Percentiles rank a stretch among this genome's conserved stretches.
These are phyloP conservation scores for Metrosideros polymorpha DNA, from an alignment of 441 rosid genomes.

Conservation along the genomic window DNA sequence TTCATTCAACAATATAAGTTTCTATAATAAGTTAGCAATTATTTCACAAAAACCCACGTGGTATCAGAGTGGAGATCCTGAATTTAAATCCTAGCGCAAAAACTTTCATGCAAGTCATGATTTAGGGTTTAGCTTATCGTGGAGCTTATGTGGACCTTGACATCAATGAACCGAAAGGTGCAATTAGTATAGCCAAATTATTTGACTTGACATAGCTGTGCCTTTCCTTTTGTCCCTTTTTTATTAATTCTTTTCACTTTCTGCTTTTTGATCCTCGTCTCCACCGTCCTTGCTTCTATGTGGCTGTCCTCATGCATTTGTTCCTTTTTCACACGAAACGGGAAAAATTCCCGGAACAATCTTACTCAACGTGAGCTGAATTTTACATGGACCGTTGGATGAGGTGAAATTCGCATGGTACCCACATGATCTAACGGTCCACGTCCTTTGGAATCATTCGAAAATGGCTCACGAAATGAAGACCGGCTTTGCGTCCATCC, in stretches of 20 bases:
- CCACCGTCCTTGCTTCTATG: neutral
- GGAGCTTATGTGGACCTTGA: neutral
- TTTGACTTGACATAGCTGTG: neutral
- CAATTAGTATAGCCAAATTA: neutral
- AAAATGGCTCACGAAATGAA: no score
- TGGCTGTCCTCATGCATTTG: neutral
- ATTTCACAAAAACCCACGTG: rapidly evolving
- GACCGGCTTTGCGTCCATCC: neutral
- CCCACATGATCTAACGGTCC: neutral
- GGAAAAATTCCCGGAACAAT: neutral
- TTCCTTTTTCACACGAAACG: neutral
- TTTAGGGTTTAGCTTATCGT: neutral
- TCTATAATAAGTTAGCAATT: rapidly evolving
- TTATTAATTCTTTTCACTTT: neutral
- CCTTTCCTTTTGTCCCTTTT: neutral
- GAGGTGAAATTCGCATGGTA: neutral
- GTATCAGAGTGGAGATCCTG: no score
- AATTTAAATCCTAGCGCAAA: neutral
- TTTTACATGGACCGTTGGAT: neutral
- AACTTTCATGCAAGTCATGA: neutral
- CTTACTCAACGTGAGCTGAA: no score
- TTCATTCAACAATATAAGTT: neutral
- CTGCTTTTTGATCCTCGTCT: neutral
- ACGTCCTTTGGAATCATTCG: rapidly evolving
- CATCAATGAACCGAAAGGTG: neutral